Conservation (phyloP, 306 rosid species). For the Geum urbanum region DNA sequence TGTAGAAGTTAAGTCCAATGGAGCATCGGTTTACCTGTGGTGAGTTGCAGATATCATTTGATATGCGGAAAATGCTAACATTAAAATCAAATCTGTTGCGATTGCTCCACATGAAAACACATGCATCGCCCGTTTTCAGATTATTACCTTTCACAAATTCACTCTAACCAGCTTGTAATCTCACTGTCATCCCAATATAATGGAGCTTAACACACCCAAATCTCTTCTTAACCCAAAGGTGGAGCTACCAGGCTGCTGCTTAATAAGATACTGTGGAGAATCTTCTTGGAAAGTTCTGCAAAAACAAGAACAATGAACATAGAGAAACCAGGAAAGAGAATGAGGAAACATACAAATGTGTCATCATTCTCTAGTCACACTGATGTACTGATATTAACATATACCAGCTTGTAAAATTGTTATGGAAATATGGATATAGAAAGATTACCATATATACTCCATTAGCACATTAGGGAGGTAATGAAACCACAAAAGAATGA, state of each 20-base stretch:
- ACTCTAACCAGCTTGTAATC: neutral
- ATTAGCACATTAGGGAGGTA: neutral
- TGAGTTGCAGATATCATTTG: neutral
- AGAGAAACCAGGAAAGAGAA: neutral
- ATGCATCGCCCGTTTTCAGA: neutral
- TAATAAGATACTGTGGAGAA: neutral
- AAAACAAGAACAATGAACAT: neutral
- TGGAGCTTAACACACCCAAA: neutral
- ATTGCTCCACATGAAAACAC: neutral
- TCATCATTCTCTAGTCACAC: too few species aligned
- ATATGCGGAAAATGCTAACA: neutral
- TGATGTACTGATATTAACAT: neutral
- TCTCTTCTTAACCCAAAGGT: neutral
- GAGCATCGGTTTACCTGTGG: neutral
- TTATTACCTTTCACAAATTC: neutral
- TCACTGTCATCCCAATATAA: neutral
- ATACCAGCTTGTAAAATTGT: neutral
- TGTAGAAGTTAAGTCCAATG: neutral
- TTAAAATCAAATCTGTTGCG: neutral
- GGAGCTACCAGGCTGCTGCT: neutral
- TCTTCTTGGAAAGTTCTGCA: neutral
- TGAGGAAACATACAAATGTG: neutral
- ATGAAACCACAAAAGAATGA: slow-evolving; percentile 2
- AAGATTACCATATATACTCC: slow-evolving; percentile 16
- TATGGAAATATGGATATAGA: slow-evolving; percentile 6